Base-by-base conservation (phyloP, 75 land plant genomes). In the Isoetes taiwanensis region DNA sequence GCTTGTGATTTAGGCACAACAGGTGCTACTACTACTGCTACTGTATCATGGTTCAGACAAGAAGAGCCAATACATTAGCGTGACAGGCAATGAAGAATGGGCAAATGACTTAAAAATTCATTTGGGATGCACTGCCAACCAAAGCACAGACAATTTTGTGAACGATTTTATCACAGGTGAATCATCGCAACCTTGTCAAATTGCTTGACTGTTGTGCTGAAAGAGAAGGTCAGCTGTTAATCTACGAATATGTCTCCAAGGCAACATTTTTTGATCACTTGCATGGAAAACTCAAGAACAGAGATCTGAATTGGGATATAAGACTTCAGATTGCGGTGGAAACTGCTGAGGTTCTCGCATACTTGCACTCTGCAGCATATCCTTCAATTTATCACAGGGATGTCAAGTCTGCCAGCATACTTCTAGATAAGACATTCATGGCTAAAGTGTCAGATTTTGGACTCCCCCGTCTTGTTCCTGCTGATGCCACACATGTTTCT, bases 341-440 rank as follows among this genome's bases (percentile, higher is more conserved):
- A 23, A 46, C 50, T 5, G 50, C 50, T 23, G 50, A 46, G 19
- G 50, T 23, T 6, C 50, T 46, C 4, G 50, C 50, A 3, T 46
- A 46, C 16, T 16, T 46, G 50, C 50, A 46, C 50, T 46, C 50
- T 16, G 50, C 50, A 19, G 50, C 50, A 4, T 8, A 8, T 46
- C 50, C 50, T 6, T 23, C 50, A n/a, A 46, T 46, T 23, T 46
- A 46, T 16, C 50, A 46, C 50, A 46, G 50, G 50, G 50, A 46
- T 23, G 50, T 46, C 5, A 46, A 46, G 50, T 46, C 50, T 5
- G 50, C 50, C 50, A 46, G 25, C 50, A 46, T 46, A 6, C 50
- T 46, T 23, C 16, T 46, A 6, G 50, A 46, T 4, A 46, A 46
- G 21, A n/a, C 6, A 19, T 46, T 46, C 50, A 46, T 23, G 19